These are phyloP conservation scores for Vigna reflexopilosa DNA, from an alignment of 306 rosid species.

Conservation along the genomic window DNA sequence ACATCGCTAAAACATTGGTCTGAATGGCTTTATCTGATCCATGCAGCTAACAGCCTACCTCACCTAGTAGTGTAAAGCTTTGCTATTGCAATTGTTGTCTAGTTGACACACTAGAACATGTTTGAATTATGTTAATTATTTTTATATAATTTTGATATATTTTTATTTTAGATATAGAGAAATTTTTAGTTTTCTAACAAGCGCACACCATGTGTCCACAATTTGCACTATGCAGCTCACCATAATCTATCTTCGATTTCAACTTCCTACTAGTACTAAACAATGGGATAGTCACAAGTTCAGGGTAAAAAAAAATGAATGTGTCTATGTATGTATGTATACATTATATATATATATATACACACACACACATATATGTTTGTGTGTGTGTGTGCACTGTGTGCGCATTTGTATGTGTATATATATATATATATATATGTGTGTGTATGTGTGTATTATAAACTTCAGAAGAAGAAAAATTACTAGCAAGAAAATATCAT, in stretches of 20 bases:
- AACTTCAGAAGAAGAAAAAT: not conserved
- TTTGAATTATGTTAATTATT: slow-evolving; percentile 2
- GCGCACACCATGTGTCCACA: not conserved
- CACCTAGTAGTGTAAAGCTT: not conserved
- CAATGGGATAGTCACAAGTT: slow-evolving; percentile 1
- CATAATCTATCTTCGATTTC: not conserved
- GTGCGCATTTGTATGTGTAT: too few species aligned
- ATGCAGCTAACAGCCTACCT: not conserved
- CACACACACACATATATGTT: too few species aligned
- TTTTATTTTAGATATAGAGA: not conserved
- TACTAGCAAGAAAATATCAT: not conserved
- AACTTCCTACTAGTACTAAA: not conserved
- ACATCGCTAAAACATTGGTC: not conserved
- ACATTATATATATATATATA: too few species aligned
- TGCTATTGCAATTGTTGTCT: not conserved
- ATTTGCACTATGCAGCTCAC: not conserved
- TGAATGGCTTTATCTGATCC: not conserved
- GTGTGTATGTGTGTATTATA: not conserved
- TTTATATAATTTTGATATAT: not conserved
- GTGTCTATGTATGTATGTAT: too few species aligned
- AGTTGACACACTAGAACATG: not conserved
- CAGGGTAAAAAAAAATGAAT: too few species aligned
- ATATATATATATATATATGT: too few species aligned
- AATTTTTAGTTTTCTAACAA: not conserved
- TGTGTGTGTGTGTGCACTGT: too few species aligned